These are phyloP conservation scores for Cercospora zeae-maydis DNA, from an alignment of 2,329 filamentous ascomycete genomes.

Conservation along the genomic window DNA sequence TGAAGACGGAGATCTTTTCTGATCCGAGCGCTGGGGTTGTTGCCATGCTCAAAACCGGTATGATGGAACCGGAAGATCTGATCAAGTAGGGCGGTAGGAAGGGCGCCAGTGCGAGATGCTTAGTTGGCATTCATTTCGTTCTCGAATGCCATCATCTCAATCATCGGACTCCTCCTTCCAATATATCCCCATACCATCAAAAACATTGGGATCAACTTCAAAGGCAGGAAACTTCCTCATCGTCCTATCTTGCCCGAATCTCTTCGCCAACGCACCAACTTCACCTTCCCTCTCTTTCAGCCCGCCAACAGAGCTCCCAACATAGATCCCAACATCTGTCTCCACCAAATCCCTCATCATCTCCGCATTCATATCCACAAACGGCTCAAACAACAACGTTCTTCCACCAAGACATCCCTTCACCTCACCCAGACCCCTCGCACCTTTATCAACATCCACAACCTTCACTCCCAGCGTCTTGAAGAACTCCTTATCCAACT, in stretches of 20 bases:
- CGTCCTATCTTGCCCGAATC: slow-evolving; percentile 14
- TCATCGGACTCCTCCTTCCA: slow-evolving; percentile 29
- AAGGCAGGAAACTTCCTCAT: slow-evolving; percentile 28
- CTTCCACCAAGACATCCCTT: slow-evolving; percentile 12
- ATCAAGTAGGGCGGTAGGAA: background rate
- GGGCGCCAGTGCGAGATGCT: background rate
- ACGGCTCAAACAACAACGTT: slow-evolving; percentile 29
- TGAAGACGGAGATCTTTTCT: slow-evolving; percentile 20
- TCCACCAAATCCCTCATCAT: slow-evolving; percentile 20
- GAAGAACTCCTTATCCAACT: slow-evolving; percentile 31
- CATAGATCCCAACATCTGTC: slow-evolving; percentile 21
- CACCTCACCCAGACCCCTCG: slow-evolving; percentile 19
- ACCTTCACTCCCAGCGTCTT: slow-evolving; percentile 21
- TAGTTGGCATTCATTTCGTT: too few species aligned
- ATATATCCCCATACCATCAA: slow-evolving; percentile 29
- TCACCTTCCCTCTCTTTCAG: slow-evolving; percentile 12
- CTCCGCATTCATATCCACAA: slow-evolving; percentile 26
- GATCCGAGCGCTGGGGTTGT: slow-evolving; percentile 24
- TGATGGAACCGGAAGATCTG: slow-evolving; percentile 27
- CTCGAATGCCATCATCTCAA: background rate
- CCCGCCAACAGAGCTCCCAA: slow-evolving; percentile 27
- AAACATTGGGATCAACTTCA: slow-evolving; percentile 31
- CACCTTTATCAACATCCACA: slow-evolving; percentile 9
- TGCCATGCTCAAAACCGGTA: slow-evolving; percentile 24
- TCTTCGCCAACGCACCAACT: slow-evolving; percentile 13